Percentiles rank a stretch among this genome's conserved stretches.
Evolutionary conservation across 106 monocot species (phyloP).

Genomic region (Ottelia alismoides): DNA sequence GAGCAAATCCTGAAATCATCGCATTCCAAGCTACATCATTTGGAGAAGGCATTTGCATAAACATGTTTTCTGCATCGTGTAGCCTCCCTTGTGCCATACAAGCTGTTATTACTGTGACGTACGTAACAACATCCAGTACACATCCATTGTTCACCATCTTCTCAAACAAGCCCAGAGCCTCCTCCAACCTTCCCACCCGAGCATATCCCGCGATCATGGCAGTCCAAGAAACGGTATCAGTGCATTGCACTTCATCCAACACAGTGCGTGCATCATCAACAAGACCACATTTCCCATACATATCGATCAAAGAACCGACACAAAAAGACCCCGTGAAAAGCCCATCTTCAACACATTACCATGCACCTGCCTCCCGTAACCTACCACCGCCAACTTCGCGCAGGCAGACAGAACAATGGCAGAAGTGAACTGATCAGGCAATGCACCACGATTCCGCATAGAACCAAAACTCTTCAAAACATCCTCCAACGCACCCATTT

Average conservation of each 20-base stretch:
- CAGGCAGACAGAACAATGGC: constrained; percentile 40
- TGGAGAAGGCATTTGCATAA: constrained; percentile 21
- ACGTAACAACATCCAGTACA: constrained; percentile 25
- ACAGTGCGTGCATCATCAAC: constrained; percentile 32
- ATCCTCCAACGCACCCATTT: constrained; percentile 4
- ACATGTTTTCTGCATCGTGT: constrained; percentile 29
- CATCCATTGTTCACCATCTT: constrained; percentile 25
- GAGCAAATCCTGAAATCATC: constrained; percentile 42
- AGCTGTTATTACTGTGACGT: constrained; percentile 40
- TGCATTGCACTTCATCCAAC: constrained; percentile 28
- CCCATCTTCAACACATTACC: constrained; percentile 32
- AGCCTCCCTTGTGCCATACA: constrained; percentile 33
- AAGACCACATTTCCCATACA: constrained; percentile 39
- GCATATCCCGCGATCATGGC: constrained; percentile 61
- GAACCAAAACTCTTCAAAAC: constrained; percentile 18
- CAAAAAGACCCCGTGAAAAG: constrained; percentile 29
- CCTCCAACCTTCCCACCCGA: constrained; percentile 16
- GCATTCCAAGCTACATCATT: constrained; percentile 48
- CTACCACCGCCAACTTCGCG: constrained; percentile 14
- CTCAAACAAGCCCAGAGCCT: constrained; percentile 35
- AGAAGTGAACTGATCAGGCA: constrained; percentile 34
- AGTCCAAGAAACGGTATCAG: constrained; percentile 56
- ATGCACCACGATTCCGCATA: constrained; percentile 12
- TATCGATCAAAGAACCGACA: constrained; percentile 40
- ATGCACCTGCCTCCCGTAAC: constrained; percentile 23